A percentile compares a stretch with the other conserved stretches of the same genome.
Conservation (phyloP, 805 yeast genomes). For the Starmerella davenportii region DNA sequence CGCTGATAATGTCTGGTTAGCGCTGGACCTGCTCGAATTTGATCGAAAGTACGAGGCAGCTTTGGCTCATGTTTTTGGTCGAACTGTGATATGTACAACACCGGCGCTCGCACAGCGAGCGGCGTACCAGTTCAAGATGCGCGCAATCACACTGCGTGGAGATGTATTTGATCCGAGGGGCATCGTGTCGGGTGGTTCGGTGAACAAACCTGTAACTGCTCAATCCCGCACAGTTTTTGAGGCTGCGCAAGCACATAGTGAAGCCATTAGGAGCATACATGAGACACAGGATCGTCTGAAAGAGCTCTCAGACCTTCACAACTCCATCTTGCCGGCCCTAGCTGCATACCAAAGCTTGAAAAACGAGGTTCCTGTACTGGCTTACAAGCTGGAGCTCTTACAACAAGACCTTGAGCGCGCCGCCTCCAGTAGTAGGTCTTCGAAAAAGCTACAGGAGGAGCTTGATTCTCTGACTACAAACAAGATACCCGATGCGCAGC, state of each 20-base stretch:
- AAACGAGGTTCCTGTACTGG: conserved; percentile 9
- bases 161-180: conserved; percentile 95
- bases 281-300: background rate
- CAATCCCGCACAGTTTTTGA: background rate
- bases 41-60: conserved; percentile 56
- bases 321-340: background rate
- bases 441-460: background rate
- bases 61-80: conserved; percentile 82
- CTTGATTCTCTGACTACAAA: background rate
- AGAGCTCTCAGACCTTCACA: background rate
- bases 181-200: conserved; percentile 53
- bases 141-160: conserved; percentile 83
- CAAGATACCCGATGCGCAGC: conserved; percentile 1
- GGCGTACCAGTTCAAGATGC: conserved; percentile 40
- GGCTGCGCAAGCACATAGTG: background rate
- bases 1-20: conserved; percentile 78
- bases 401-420: conserved; percentile 1
- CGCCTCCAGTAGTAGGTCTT: background rate
- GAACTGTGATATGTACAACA: conserved; percentile 71
- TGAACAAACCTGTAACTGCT: background rate
- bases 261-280: too few relatives aligned
- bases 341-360: background rate
- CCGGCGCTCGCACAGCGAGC: conserved; percentile 68
- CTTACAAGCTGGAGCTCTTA: conserved; percentile 5
- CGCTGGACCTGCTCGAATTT: conserved; percentile 60